phyloP scores from a whole-genome alignment of 495 filamentous ascomycete species.

The Penicillium pulvis region DNA sequence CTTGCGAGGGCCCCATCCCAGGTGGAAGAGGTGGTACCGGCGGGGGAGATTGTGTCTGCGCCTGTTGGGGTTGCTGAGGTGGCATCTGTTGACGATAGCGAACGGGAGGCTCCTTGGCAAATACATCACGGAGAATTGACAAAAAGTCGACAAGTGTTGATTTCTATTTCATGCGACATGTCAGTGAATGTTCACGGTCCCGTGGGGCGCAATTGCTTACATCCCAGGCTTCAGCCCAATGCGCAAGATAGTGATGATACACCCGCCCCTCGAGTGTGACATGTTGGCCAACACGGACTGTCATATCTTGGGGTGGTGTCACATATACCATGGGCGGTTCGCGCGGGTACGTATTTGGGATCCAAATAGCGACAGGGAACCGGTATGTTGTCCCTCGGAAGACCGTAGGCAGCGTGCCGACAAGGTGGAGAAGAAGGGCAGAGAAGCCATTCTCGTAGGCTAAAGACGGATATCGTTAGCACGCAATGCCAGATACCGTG shows the following conservation, averaged over 20 bases:
- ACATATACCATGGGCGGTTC: slow-evolving; percentile 87
- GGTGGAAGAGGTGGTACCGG: slow-evolving; percentile 72
- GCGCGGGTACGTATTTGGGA: slow-evolving; percentile 89
- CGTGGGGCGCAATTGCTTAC: slow-evolving; percentile 53
- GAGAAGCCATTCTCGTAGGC: slow-evolving; percentile 88
- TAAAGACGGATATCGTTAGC: slow-evolving; percentile 1
- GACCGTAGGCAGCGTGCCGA: slow-evolving; percentile 80
- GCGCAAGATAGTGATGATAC: slow-evolving; percentile 92
- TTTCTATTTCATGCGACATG: slow-evolving; percentile 44
- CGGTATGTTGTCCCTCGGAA: slow-evolving; percentile 90
- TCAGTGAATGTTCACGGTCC: slow-evolving; percentile 10
- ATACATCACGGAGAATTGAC: slow-evolving; percentile 80
- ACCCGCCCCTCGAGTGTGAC: slow-evolving; percentile 92
- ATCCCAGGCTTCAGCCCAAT: slow-evolving; percentile 89
- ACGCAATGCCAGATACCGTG: background rate
- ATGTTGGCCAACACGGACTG: slow-evolving; percentile 87
- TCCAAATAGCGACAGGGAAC: slow-evolving; percentile 91
- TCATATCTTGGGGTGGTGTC: slow-evolving; percentile 84
- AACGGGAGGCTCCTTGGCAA: slow-evolving; percentile 92
- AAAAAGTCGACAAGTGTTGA: slow-evolving; percentile 81
- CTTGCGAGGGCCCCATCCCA: slow-evolving; percentile 48
- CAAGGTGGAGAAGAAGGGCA: slow-evolving; percentile 82
- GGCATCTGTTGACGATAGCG: slow-evolving; percentile 63
- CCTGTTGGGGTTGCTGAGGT: slow-evolving; percentile 33
- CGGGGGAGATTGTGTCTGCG: slow-evolving; percentile 51